Evolutionary conservation across 2,329 filamentous ascomycete genomes (phyloP), one percentile per base, ranked within the genome.

Genomic region (Sarocladium kiliense): DNA sequence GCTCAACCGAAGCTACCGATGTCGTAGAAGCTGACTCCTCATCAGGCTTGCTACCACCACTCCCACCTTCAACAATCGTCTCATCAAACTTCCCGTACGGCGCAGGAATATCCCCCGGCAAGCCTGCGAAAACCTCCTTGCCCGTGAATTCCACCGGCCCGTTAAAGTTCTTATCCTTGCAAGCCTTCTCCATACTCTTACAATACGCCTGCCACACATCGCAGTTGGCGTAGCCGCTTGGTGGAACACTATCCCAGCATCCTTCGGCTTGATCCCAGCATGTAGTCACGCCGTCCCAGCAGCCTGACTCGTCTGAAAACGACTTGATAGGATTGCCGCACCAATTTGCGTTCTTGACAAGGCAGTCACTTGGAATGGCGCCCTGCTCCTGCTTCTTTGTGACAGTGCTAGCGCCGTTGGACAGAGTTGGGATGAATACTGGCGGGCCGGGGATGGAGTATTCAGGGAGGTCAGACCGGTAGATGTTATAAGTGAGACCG

Each of bases 291-390:
- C 77, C 71, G 56, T 73, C 74, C 81, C 83, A 89, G 74, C 87
- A 90, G 14, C 77, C 77, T 1, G 64, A 64, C 64, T 84, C 42
- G 39, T 59, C 75, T 3, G 70, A 72, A 71, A 87, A 89, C 9
- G 69, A 62, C 0, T 78, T 66, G 1, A 89, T 75, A 63, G 88
- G 79, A 57, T 77, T 73, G 53, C 78, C 86, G 68, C 85, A 88
- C 87, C 86, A 91, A 72, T 91, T 89, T 57, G 74, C 86, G 65
- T 88, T 89, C 64, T 83, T 81, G 57, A 85, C 64, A 36, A 88
- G 72, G 64, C 82, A 87, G 61, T 75, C 71, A 1, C 63, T 55
- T 0, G 85, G 85, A 54, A 82, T 72, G 12, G 77, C 67, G 12
- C 83, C 84, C 39, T 77, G 72, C 42, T 63, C 55, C 18, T 61